Percentiles rank a stretch among this genome's conserved stretches.
Conservation (phyloP, 139 green algal genomes). For the Chlorella sp. region DNA sequence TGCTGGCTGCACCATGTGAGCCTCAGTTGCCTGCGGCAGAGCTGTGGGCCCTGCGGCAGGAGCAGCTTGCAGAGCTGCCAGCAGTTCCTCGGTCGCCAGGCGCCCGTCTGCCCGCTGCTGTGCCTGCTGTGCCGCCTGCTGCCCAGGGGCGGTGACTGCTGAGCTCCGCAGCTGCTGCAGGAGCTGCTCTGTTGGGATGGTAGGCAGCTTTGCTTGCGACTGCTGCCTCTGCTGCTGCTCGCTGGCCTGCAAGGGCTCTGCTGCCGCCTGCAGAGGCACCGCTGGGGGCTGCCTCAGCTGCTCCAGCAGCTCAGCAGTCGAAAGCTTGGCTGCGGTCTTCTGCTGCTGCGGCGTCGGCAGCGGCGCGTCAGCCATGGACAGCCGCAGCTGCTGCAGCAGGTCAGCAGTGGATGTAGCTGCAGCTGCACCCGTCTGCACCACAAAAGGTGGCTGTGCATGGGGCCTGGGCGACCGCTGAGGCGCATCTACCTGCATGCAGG, state of each 20-base stretch:
- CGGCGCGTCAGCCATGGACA: not conserved
- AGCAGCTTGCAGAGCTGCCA: too few relatives aligned
- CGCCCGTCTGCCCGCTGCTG: too few relatives aligned
- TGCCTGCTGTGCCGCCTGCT: too few relatives aligned
- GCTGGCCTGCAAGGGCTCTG: not conserved
- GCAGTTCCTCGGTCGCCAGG: too few relatives aligned
- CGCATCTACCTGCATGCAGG: too few relatives aligned
- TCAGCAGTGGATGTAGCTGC: not conserved
- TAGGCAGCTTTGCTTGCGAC: not conserved
- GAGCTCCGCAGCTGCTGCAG: not conserved
- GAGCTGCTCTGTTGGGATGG: not conserved
- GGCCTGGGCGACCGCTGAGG: too few relatives aligned
- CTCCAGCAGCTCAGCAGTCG: not conserved
- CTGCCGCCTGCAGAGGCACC: not conserved
- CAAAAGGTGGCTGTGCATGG: too few relatives aligned
- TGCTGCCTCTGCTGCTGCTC: not conserved
- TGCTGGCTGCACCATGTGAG: too few relatives aligned
- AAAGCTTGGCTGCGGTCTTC: not conserved
- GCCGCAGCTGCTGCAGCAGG: slow-evolving; percentile 18
- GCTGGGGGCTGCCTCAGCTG: not conserved
- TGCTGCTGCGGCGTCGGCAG: not conserved
- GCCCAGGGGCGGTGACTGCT: not conserved
- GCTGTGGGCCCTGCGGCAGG: too few relatives aligned
- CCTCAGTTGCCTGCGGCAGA: too few relatives aligned
- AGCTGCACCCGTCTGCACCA: too few relatives aligned